Conservation (phyloP, 768 basidiomycete genomes). For the Mycena leptocephala region DNA sequence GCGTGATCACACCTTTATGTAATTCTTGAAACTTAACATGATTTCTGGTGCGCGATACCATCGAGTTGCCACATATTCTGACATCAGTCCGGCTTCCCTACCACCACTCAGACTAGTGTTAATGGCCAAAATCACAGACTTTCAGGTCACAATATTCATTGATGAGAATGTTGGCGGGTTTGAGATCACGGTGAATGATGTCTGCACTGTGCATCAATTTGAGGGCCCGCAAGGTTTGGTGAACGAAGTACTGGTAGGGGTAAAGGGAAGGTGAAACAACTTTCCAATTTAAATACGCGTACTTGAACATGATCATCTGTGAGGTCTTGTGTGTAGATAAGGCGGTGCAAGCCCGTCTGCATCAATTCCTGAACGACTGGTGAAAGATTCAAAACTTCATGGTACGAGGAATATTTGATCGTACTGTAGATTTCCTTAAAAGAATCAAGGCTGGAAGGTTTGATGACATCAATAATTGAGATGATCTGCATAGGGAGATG, state of each 20-base stretch:
- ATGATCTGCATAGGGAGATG: constrained; percentile 76
- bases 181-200: constrained; percentile 85
- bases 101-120: constrained; percentile 69
- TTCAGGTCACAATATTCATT: constrained; percentile 94
- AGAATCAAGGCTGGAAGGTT: constrained; percentile 78
- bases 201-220: constrained; percentile 93
- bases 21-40: constrained; percentile 95
- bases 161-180: constrained; percentile 90
- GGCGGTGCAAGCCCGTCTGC: constrained; percentile 93
- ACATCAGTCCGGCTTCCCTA: constrained; percentile 81
- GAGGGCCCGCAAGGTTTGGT: constrained; percentile 88
- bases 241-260: constrained; percentile 85
- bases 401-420: constrained; percentile 37
- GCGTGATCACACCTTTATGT: constrained; percentile 69
- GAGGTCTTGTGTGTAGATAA: constrained; percentile 91
- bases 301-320: constrained; percentile 95
- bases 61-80: constrained; percentile 91
- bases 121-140: constrained; percentile 90
- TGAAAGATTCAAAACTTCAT: constrained; percentile 12
- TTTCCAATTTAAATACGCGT: neutral
- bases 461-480: constrained; percentile 92
- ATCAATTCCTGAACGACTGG: constrained; percentile 89
- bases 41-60: constrained; percentile 97
- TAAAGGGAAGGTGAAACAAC: constrained; percentile 50
- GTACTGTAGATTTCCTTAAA: constrained; percentile 93